These are phyloP conservation scores for Globisporangium nagaii DNA, from an alignment of 352 stramenopile species.

Conservation along the genomic window DNA sequence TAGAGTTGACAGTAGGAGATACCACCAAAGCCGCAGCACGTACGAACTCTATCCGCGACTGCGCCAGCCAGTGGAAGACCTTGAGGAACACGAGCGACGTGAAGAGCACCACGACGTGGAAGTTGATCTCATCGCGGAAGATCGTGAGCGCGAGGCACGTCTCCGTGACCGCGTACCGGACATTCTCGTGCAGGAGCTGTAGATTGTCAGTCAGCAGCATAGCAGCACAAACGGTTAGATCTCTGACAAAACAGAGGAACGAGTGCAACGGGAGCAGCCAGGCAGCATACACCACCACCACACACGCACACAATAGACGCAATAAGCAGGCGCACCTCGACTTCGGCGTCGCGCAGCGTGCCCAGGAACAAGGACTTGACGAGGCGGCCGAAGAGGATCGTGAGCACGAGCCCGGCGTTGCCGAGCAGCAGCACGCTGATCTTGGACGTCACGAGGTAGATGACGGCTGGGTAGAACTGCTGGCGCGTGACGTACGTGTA, in stretches of 20 bases:
- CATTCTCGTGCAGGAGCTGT: slow-evolving; percentile 94
- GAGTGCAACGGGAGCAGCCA: background rate
- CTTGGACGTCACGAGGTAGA: slow-evolving; percentile 97
- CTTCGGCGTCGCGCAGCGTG: slow-evolving; percentile 72
- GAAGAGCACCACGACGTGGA: slow-evolving; percentile 94
- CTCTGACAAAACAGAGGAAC: too few relatives aligned
- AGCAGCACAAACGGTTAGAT: background rate
- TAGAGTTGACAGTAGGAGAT: too few relatives aligned
- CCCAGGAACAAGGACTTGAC: slow-evolving; percentile 87
- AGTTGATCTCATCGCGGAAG: slow-evolving; percentile 96
- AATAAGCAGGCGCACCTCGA: slow-evolving; percentile 63
- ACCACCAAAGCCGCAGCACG: slow-evolving; percentile 12
- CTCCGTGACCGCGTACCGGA: slow-evolving; percentile 97
- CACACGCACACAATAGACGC: too few relatives aligned
- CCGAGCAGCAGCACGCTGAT: slow-evolving; percentile 93
- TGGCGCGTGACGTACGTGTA: slow-evolving; percentile 94
- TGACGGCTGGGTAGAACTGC: slow-evolving; percentile 96
- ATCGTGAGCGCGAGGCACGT: slow-evolving; percentile 99
- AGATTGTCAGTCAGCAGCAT: background rate
- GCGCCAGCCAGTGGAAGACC: slow-evolving; percentile 90
- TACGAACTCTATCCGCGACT: slow-evolving; percentile 88
- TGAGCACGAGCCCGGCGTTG: slow-evolving; percentile 91
- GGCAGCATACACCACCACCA: too few relatives aligned
- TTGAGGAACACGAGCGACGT: slow-evolving; percentile 95
- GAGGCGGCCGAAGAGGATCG: slow-evolving; percentile 73